These are phyloP conservation scores for Pichia kluyveri DNA, from an alignment of 805 yeast genomes.

Conservation along the genomic window DNA sequence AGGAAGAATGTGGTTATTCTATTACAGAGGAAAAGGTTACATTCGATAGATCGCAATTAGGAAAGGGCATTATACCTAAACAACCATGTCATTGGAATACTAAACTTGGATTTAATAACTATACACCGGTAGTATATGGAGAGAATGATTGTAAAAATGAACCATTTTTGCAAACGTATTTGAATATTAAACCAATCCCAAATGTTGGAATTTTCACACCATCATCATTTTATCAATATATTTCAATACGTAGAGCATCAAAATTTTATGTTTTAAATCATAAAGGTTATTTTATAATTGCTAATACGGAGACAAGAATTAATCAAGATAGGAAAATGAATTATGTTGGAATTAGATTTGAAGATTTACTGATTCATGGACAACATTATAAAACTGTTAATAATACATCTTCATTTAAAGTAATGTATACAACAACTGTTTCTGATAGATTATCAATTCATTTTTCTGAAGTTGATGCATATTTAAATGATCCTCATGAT, in stretches of 20 bases:
- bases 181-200: neutral
- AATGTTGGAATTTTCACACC: conserved; percentile 6
- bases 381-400: conserved; percentile 7
- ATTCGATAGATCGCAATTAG: conserved; percentile 1
- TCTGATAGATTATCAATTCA: conserved; percentile 6
- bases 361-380: conserved; percentile 11
- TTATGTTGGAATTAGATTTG: conserved; percentile 15
- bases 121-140: conserved; percentile 6
- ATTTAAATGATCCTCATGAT: too few relatives aligned
- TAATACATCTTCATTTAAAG: conserved; percentile 7
- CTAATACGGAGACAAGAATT: conserved; percentile 8
- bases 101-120: conserved; percentile 1
- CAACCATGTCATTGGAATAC: conserved; percentile 8
- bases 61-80: neutral
- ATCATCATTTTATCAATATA: conserved; percentile 11
- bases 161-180: neutral
- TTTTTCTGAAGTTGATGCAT: conserved; percentile 11
- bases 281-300: conserved; percentile 5
- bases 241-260: conserved; percentile 3
- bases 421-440: conserved; percentile 2
- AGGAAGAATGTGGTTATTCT: neutral
- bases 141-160: conserved; percentile 1
- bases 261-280: conserved; percentile 5
- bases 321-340: conserved; percentile 8
- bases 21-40: neutral